These are phyloP conservation scores for Syncephalastrum racemosum DNA, from an alignment of 371 early-diverging fungal species.

Conservation along the genomic window DNA sequence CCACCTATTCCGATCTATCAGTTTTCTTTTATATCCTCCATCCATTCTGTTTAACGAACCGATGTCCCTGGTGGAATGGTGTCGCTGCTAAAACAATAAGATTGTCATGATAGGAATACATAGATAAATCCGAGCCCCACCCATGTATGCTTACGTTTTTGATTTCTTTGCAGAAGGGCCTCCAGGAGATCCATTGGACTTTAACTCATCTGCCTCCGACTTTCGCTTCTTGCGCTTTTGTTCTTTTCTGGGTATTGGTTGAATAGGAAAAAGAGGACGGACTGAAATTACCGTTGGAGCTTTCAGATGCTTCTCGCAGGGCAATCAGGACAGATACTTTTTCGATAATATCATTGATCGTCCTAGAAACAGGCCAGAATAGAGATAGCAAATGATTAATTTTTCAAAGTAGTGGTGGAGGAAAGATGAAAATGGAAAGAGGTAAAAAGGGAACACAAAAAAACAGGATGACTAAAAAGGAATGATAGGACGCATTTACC, in stretches of 20 bases:
- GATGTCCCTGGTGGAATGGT: slow-evolving; percentile 20
- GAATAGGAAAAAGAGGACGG: slow-evolving; percentile 1
- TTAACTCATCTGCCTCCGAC: slow-evolving; percentile 55
- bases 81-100: slow-evolving; percentile 4
- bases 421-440: background rate
- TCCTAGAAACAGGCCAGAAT: slow-evolving; percentile 26
- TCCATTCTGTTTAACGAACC: slow-evolving; percentile 5
- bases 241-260: background rate
- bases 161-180: slow-evolving; percentile 40
- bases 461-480: too few species aligned
- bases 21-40: background rate
- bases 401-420: background rate
- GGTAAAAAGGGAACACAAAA: too few species aligned
- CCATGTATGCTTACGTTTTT: slow-evolving; percentile 39
- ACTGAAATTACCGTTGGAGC: slow-evolving; percentile 28
- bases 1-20: slow-evolving; percentile 43
- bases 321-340: slow-evolving; percentile 55
- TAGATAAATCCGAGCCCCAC: background rate
- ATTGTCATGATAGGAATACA: background rate
- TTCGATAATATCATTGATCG: slow-evolving; percentile 56
- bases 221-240: slow-evolving; percentile 65
- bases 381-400: background rate
- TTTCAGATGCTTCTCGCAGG: slow-evolving; percentile 54
- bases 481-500: slow-evolving; percentile 22
- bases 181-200: slow-evolving; percentile 21